Percentiles rank a stretch among this genome's conserved stretches.
Conservation (phyloP, 805 yeast species). For the Wickerhamiella parazyma region DNA sequence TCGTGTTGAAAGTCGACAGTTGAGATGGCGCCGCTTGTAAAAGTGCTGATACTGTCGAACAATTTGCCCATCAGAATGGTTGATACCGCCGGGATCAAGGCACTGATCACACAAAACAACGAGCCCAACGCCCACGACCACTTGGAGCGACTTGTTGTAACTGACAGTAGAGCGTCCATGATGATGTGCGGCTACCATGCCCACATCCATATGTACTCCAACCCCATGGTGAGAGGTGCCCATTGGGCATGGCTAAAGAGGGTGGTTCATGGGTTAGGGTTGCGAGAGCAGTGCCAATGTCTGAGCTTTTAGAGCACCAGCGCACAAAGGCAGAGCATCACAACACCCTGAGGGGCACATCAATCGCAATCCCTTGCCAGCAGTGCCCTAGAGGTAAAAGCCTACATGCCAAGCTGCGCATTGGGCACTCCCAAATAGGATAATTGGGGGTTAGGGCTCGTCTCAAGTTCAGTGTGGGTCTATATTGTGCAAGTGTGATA, state of each 20-base stretch:
- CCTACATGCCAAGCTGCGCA: neutral
- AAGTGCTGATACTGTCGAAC: slow-evolving; percentile 34
- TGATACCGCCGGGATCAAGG: slow-evolving; percentile 17
- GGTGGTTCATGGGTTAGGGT: too few species aligned
- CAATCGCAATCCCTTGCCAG: too few species aligned
- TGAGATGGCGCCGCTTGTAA: slow-evolving; percentile 24
- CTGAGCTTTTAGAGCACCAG: too few species aligned
- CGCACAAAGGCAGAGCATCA: too few species aligned
- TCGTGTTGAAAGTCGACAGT: slow-evolving; percentile 27
- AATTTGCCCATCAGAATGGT: slow-evolving; percentile 54
- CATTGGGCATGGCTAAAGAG: too few species aligned
- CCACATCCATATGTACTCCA: neutral
- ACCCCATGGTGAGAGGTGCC: neutral
- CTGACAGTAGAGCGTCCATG: neutral
- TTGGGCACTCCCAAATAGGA: neutral
- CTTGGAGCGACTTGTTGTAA: neutral
- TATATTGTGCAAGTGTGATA: too few species aligned
- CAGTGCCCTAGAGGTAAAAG: too few species aligned
- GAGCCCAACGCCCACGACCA: slow-evolving; percentile 1
- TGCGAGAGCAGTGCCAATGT: too few species aligned
- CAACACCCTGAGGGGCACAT: too few species aligned
- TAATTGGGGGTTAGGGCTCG: neutral
- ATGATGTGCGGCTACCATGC: too few species aligned
- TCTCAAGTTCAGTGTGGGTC: too few species aligned
- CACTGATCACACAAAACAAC: neutral